Evolutionary conservation across 208 protist genomes (phyloP), one percentile per base, ranked within the genome.

Genomic region (Blastocrithidia nonstop): DNA sequence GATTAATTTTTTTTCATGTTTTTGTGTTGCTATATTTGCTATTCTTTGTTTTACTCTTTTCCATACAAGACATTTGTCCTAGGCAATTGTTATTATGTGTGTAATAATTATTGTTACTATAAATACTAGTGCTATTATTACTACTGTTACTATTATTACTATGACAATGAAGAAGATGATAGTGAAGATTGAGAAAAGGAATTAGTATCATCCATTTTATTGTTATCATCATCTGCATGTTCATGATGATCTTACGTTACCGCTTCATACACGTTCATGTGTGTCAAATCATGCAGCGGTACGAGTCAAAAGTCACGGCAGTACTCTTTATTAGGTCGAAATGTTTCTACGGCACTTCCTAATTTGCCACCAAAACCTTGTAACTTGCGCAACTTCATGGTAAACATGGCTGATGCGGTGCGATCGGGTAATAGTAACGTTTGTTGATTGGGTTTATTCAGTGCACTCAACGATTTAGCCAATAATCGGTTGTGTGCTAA

Each of bases 371-470:
- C 80, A 49, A 87, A 86, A 21, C 70, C 76, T n/a, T 76, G 63
- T 47, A 93, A 54, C 42, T 64, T 56, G 11, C 45, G 25, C 40
- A 83, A 53, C 23, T 49, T 55, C 11, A 72, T 37, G 35, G 73
- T 66, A 56, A 68, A 75, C 23, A 89, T 47, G 4, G 73, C 63
- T 9, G 62, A 66, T n/a, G 63, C 63, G 35, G 60, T 54, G 40
- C 71, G 54, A 46, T 79, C 59, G 13, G 72, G 71, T 41, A 76
- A 49, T 37, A 89, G 58, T 21, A 88, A 37, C 40, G 79, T 85
- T 54, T 93, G 85, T 64, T 88, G 66, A 45, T 74, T 74, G 23
- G 80, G 85, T 50, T 93, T 93, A 62, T 88, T 62, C 39, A 54
- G 59, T 31, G 77, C 71, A 42, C 69, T 77, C 49, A 86, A 74